Percentiles rank a stretch among this genome's conserved stretches.
phyloP scores from a whole-genome alignment of 306 rosid genomes.

The Pyrus pyrifolia region DNA sequence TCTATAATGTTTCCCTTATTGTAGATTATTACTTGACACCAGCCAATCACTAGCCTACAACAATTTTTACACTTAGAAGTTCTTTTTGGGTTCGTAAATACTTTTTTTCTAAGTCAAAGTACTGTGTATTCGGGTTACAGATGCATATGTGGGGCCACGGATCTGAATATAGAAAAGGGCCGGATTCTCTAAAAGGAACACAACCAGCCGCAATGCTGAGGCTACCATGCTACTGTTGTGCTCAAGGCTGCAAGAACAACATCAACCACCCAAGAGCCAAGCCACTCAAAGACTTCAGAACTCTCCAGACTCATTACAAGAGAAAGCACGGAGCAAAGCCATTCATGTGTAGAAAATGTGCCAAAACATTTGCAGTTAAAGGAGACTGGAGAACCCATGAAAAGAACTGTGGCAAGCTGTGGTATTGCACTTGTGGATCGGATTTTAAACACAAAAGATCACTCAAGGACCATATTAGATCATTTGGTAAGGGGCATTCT shows the following conservation, averaged over 20 bases:
- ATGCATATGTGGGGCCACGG: conserved; percentile 99
- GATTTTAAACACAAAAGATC: conserved; percentile 94
- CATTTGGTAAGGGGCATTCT: conserved; percentile 73
- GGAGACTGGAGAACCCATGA: conserved; percentile 99
- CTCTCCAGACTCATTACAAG: conserved; percentile 94
- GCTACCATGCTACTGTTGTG: conserved; percentile 92
- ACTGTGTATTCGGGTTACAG: conserved; percentile 25
- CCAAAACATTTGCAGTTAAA: conserved; percentile 77
- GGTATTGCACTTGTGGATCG: conserved; percentile 96
- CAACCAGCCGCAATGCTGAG: conserved; percentile 97
- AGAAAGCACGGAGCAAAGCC: conserved; percentile 90
- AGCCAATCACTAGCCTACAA: background rate
- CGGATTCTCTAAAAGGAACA: conserved; percentile 78
- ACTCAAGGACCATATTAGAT: conserved; percentile 76
- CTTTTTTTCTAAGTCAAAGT: background rate
- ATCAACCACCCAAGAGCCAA: conserved; percentile 86
- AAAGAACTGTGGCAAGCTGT: conserved; percentile 89
- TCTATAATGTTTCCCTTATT: background rate
- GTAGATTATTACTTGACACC: background rate
- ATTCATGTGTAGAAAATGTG: conserved; percentile 78
- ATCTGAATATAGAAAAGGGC: conserved; percentile 84
- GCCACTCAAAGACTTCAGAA: conserved; percentile 88
- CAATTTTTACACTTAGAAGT: background rate
- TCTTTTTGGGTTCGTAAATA: background rate
- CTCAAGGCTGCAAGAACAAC: conserved; percentile 93